Base-by-base conservation (phyloP, 192 early-diverging fungal species). In the Linnemannia elongata region DNA sequence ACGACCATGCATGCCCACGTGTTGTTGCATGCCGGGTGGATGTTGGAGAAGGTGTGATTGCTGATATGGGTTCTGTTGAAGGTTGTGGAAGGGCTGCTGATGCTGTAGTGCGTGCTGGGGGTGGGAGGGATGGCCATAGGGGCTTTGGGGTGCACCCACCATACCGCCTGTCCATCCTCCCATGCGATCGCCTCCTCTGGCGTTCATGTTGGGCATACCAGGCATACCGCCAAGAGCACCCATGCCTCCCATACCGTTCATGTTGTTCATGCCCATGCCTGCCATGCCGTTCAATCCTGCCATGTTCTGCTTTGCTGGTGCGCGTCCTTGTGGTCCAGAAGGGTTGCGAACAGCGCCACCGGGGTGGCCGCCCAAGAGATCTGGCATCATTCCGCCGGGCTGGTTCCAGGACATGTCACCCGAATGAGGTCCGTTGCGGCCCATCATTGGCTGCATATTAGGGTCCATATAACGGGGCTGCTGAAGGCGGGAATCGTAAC, bases 381-480 rank as follows among this genome's bases (percentile, higher is more conserved):
- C 82, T 13, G 82, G 82, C 39, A 83, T 78, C 82, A 83, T 83
- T 74, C 82, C 81, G 30, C 75, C 76, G 42, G 80, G 73, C 35
- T 76, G 75, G 18, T 42, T 18, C 82, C 82, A 83, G 33, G 82
- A 33, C 82, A 83, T 83, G 30, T 83, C 82, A 39, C 82, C 79
- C 33, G 79, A 38, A 20, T 74, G 75, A 20, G 76, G 57, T 39
- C 75, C 75, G 27, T 77, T 83, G 30, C 82, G 63, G 38, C 33
- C 36, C 70, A 83, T 73, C 82, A 83, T 83, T 35, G 81, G 70
- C 63, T 77, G 30, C 82, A 79, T 84, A 52, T 74, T 71, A 44
- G 82, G 82, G 70, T 84, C 82, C 77, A 84, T 84, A 52, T 84
- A 84, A 18, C 77, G 76, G 68, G 60, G 41, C 24, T 76, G 75